Percentiles rank a stretch among this genome's conserved stretches.
These are phyloP conservation scores for Nemania sp. DNA, from an alignment of 2,329 filamentous ascomycete species.

Conservation along the genomic window DNA sequence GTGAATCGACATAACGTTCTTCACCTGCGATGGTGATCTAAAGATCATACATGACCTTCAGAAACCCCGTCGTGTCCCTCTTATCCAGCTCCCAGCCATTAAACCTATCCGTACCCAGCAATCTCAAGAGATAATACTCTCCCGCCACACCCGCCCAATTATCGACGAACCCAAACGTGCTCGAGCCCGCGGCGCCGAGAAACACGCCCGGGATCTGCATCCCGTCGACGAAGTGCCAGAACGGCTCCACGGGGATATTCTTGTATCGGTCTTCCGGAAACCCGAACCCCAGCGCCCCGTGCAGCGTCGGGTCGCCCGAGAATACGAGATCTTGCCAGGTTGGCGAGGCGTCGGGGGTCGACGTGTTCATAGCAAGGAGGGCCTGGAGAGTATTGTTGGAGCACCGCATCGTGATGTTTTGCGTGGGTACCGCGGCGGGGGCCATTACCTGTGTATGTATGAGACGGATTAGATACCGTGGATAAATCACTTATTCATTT, in stretches of 20 bases:
- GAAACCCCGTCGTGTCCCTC: constrained; percentile 20
- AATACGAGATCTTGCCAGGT: constrained; percentile 22
- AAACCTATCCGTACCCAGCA: constrained; percentile 17
- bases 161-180: constrained; percentile 21
- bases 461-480: no score
- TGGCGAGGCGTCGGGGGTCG: not conserved
- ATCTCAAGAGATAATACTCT: constrained; percentile 24
- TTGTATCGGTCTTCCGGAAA: constrained; percentile 14
- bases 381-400: constrained; percentile 24
- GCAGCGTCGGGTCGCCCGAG: constrained; percentile 22
- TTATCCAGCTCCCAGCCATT: constrained; percentile 12
- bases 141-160: constrained; percentile 21
- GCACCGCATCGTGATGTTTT: constrained; percentile 23
- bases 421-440: constrained; percentile 2
- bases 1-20: no score
- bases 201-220: constrained; percentile 23
- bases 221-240: constrained; percentile 26
- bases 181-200: constrained; percentile 14
- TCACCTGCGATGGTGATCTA: no score
- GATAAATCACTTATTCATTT: no score
- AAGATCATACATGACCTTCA: constrained; percentile 22
- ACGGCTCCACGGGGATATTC: constrained; percentile 18
- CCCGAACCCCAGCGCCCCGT: constrained; percentile 22
- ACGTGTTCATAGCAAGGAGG: constrained; percentile 11
- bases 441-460: constrained; percentile 24